Evolutionary conservation across 1,284 basidiomycete genomes (phyloP).

Genomic region (Fomes fomentarius): DNA sequence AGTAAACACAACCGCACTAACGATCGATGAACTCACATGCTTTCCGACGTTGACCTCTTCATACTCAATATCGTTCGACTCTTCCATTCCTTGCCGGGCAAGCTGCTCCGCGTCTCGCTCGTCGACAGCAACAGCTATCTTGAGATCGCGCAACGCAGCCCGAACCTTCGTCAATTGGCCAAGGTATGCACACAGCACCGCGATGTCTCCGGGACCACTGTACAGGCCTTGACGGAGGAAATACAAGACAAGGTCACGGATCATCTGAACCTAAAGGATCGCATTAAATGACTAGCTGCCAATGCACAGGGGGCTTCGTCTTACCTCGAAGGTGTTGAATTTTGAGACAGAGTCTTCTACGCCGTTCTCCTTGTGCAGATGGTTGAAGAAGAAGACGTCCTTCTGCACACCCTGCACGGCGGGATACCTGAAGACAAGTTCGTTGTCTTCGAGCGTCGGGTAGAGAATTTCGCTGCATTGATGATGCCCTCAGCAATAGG

Average conservation of each 20-base stretch:
- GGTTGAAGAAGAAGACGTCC: conserved; percentile 63
- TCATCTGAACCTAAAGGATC: conserved; percentile 56
- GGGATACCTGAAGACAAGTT: conserved; percentile 50
- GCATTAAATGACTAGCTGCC: not conserved
- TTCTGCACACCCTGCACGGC: conserved; percentile 58
- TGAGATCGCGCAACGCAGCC: conserved; percentile 49
- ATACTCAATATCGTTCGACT: conserved; percentile 37
- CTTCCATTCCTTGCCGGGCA: conserved; percentile 42
- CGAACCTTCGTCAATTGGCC: conserved; percentile 57
- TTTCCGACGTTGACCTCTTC: conserved; percentile 42
- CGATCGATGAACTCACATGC: conserved; percentile 37
- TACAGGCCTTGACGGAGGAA: conserved; percentile 52
- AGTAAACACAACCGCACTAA: no score
- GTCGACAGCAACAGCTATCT: conserved; percentile 67
- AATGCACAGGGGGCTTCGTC: conserved; percentile 3
- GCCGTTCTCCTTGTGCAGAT: conserved; percentile 55
- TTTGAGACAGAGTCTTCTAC: conserved; percentile 64
- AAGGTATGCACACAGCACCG: conserved; percentile 75
- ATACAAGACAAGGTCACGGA: conserved; percentile 70
- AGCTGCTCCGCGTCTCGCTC: conserved; percentile 68
- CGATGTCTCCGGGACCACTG: conserved; percentile 60
- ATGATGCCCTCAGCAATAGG: not conserved
- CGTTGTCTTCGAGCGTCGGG: conserved; percentile 58
- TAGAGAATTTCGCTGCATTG: conserved; percentile 66
- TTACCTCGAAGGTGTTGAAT: conserved; percentile 68